Evolutionary conservation across 441 rosid genomes (phyloP).

Genomic region (Gossypium schwendimanii): DNA sequence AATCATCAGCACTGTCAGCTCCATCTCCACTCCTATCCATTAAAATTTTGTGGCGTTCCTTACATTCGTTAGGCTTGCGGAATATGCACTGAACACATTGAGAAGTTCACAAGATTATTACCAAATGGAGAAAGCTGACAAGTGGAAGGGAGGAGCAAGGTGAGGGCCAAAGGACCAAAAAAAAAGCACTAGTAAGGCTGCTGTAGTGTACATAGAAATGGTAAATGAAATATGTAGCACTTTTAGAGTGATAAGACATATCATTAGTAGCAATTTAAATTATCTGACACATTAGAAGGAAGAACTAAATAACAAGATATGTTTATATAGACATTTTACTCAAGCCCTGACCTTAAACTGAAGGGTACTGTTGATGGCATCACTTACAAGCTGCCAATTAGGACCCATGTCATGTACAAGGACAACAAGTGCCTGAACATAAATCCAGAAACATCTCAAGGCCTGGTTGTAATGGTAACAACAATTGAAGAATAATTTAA

Average conservation of each 20-base stretch:
- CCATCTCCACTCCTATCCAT: conserved; percentile 96
- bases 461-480: conserved; percentile 11
- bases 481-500: conserved; percentile 6
- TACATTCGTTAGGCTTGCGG: conserved; percentile 90
- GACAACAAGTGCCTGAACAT: conserved; percentile 88
- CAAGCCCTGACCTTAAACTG: conserved; percentile 68
- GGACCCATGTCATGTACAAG: conserved; percentile 99
- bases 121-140: conserved; percentile 4
- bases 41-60: conserved; percentile 90
- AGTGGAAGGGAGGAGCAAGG: not conserved
- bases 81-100: conserved; percentile 63
- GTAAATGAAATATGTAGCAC: conserved; percentile 3
- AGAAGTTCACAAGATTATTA: conserved; percentile 14
- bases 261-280: not conserved
- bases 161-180: not conserved
- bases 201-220: not conserved
- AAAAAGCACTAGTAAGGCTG: not conserved
- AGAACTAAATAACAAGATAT: conserved; percentile 2
- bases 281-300: not conserved
- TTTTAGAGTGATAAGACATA: not conserved
- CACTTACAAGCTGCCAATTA: conserved; percentile 99
- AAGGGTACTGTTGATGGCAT: conserved; percentile 82
- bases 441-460: conserved; percentile 17
- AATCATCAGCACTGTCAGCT: conserved; percentile 98
- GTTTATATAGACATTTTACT: not conserved